Percentiles rank a stretch among this genome's conserved stretches.
Evolutionary conservation across 345 rosid species (phyloP).

Genomic region (Bretschneidera sinensis): DNA sequence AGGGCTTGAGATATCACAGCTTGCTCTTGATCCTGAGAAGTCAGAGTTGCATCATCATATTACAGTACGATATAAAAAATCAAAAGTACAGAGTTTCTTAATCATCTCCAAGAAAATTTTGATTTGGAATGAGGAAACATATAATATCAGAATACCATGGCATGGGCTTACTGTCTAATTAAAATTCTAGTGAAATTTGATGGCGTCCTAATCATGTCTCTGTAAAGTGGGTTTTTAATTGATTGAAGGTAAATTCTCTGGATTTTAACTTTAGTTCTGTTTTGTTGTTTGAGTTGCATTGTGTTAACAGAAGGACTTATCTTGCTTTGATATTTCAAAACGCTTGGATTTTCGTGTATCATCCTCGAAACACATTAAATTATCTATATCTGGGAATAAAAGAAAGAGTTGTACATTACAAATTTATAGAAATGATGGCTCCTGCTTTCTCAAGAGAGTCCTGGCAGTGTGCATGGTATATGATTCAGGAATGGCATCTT

Average conservation of each 20-base stretch:
- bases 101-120: neutral
- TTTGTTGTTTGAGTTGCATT: neutral
- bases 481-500: constrained; percentile 60
- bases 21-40: constrained; percentile 56
- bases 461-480: constrained; percentile 76
- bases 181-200: neutral
- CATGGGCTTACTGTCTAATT: neutral
- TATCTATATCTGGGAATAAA: neutral
- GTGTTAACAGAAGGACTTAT: constrained; percentile 35
- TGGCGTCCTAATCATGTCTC: neutral
- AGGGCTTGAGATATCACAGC: constrained; percentile 87
- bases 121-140: neutral
- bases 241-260: neutral
- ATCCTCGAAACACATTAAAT: neutral
- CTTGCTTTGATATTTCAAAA: neutral
- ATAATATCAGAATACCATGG: neutral
- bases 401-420: constrained; percentile 21
- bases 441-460: constrained; percentile 86
- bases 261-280: neutral
- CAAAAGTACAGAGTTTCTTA: constrained; percentile 64
- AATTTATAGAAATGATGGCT: constrained; percentile 88
- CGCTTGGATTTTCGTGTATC: neutral
- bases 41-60: constrained; percentile 62
- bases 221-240: too few relatives aligned
- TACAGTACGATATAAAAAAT: constrained; percentile 39